These are phyloP conservation scores for Pseudofabraea citricarpa DNA, from an alignment of 2,329 filamentous ascomycete species.

Conservation along the genomic window DNA sequence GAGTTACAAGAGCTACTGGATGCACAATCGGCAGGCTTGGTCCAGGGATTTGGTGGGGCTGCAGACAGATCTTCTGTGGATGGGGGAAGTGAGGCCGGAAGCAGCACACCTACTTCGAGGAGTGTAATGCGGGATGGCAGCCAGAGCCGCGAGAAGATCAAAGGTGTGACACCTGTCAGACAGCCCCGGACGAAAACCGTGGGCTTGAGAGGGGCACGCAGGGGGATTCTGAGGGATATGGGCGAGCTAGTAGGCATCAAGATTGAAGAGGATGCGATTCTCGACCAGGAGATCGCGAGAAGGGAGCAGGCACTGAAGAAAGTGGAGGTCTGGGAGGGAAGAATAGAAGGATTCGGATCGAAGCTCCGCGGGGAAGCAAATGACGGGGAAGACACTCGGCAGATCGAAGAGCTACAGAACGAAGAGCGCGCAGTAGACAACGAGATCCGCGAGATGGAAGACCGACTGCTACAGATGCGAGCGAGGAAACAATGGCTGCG, in stretches of 20 bases:
- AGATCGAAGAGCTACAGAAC: slow-evolving; percentile 54
- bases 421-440: slow-evolving; percentile 50
- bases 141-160: slow-evolving; percentile 13
- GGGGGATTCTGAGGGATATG: slow-evolving; percentile 60
- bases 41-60: slow-evolving; percentile 25
- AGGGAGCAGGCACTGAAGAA: slow-evolving; percentile 54
- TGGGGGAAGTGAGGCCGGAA: slow-evolving; percentile 32
- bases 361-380: slow-evolving; percentile 49
- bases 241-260: slow-evolving; percentile 61
- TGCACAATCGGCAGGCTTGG: slow-evolving; percentile 47
- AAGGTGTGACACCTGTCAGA: slow-evolving; percentile 52
- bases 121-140: slow-evolving; percentile 9
- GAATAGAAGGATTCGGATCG: slow-evolving; percentile 31
- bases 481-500: slow-evolving; percentile 54
- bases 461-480: slow-evolving; percentile 56
- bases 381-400: slow-evolving; percentile 52
- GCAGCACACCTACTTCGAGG: slow-evolving; percentile 23
- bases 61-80: slow-evolving; percentile 27
- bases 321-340: slow-evolving; percentile 48
- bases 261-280: slow-evolving; percentile 58
- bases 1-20: slow-evolving; percentile 55
- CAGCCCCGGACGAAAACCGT: slow-evolving; percentile 49
- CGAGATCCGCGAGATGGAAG: slow-evolving; percentile 63
- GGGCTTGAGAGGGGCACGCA: slow-evolving; percentile 58
- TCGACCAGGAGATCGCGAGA: slow-evolving; percentile 51